Evolutionary conservation across 352 stramenopile species (phyloP).

Genomic region (Phytophthora tubulina): DNA sequence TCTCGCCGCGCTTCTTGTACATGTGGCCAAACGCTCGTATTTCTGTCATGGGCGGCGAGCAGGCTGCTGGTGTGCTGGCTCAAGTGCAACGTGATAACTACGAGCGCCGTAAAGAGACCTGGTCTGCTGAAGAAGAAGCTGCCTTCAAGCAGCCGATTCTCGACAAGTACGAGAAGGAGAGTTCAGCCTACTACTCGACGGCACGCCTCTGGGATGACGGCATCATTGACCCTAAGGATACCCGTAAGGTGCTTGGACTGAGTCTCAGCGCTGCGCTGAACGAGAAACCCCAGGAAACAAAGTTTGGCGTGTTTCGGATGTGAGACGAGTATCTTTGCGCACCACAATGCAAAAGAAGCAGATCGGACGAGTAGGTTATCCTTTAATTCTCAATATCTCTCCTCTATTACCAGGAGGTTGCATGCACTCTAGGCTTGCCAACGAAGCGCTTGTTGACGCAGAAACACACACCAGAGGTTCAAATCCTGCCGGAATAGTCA

Average conservation of each 20-base stretch:
- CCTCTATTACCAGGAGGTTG: slow-evolving; percentile 31
- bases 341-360: slow-evolving; percentile 4
- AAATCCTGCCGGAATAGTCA: slow-evolving; percentile 24
- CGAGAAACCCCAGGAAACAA: slow-evolving; percentile 81
- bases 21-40: slow-evolving; percentile 98
- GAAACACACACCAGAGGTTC: slow-evolving; percentile 21
- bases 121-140: slow-evolving; percentile 86
- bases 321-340: slow-evolving; percentile 44
- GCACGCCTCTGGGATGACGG: slow-evolving; percentile 98
- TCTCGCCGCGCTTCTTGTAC: slow-evolving; percentile 97
- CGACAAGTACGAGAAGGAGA: slow-evolving; percentile 96
- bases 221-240: slow-evolving; percentile 97
- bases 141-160: slow-evolving; percentile 96
- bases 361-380: slow-evolving; percentile 15
- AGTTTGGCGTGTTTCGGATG: slow-evolving; percentile 98
- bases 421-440: slow-evolving; percentile 34
- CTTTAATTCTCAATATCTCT: slow-evolving; percentile 33
- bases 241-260: slow-evolving; percentile 85
- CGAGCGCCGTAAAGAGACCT: slow-evolving; percentile 71
- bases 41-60: slow-evolving; percentile 97
- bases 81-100: slow-evolving; percentile 94
- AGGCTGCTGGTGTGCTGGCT: slow-evolving; percentile 96
- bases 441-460: slow-evolving; percentile 31
- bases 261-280: slow-evolving; percentile 82
- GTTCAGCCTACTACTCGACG: slow-evolving; percentile 95